phyloP scores from a whole-genome alignment of 176 grass and related monocot species.

The Eremochloa ophiuroides region DNA sequence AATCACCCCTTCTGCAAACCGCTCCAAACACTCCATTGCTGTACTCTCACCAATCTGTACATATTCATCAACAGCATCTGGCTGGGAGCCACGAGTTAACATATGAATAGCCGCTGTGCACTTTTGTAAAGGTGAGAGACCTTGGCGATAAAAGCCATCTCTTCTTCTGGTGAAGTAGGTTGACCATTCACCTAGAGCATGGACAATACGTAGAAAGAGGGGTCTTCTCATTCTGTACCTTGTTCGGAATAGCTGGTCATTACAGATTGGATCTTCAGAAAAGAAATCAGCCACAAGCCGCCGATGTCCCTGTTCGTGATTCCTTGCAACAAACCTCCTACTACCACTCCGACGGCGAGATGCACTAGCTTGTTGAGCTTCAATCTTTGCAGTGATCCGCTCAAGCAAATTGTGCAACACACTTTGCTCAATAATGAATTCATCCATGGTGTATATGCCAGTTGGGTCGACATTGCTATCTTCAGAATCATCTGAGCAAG shows the following conservation, averaged over 20 bases:
- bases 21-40: conserved; percentile 28
- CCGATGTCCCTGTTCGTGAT: conserved; percentile 28
- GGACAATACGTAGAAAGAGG: conserved; percentile 24
- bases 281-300: conserved; percentile 30
- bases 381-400: conserved; percentile 17
- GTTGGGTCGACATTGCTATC: conserved; percentile 1
- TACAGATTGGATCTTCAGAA: conserved; percentile 21
- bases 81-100: conserved; percentile 7
- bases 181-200: conserved; percentile 31
- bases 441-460: conserved; percentile 31
- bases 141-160: conserved; percentile 19
- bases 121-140: conserved; percentile 38
- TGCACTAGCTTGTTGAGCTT: conserved; percentile 12
- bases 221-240: conserved; percentile 33
- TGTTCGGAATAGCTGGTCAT: conserved; percentile 10
- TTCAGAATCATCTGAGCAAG: conserved; percentile 26
- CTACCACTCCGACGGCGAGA: not conserved
- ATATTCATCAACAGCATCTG: conserved; percentile 27
- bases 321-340: conserved; percentile 15
- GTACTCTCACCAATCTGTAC: conserved; percentile 34
- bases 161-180: conserved; percentile 38
- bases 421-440: conserved; percentile 18
- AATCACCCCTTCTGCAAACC: conserved; percentile 30
- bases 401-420: conserved; percentile 32
- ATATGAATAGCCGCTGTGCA: conserved; percentile 37